Percentiles rank a stretch among this genome's conserved stretches.
Evolutionary conservation across 2,329 filamentous ascomycete genomes (phyloP).

Genomic region (Remersonia thermophila): DNA sequence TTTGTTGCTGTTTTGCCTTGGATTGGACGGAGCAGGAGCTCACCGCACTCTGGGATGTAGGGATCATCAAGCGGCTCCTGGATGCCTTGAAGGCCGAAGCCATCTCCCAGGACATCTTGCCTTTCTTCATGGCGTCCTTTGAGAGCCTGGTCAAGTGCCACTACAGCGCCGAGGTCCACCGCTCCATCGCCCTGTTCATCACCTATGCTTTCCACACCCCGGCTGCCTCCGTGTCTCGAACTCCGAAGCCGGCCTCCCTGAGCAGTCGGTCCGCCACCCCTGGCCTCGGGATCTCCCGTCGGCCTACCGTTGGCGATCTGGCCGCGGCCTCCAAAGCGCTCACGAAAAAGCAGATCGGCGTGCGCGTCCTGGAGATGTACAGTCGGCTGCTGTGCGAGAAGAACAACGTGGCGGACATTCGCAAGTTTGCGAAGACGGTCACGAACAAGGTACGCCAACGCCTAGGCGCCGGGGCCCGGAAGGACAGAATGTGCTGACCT

Average conservation of each 20-base stretch:
- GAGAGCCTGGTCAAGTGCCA: constrained; percentile 68
- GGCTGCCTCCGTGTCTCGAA: constrained; percentile 35
- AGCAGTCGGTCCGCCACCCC: constrained; percentile 29
- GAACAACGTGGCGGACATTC: constrained; percentile 54
- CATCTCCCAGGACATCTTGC: constrained; percentile 58
- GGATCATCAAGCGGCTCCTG: constrained; percentile 78
- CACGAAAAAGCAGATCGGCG: constrained; percentile 59
- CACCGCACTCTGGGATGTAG: constrained; percentile 29
- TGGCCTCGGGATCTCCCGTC: constrained; percentile 24
- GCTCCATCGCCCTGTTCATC: constrained; percentile 80
- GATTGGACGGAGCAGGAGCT: constrained; percentile 6
- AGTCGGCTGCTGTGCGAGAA: constrained; percentile 65
- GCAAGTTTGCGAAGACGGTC: constrained; percentile 85
- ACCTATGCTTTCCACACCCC: constrained; percentile 74
- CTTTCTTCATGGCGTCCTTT: constrained; percentile 67
- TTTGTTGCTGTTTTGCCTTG: no score
- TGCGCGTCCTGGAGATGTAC: constrained; percentile 65
- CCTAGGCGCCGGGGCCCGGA: no score
- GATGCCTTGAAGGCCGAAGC: constrained; percentile 82
- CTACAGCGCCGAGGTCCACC: constrained; percentile 71
- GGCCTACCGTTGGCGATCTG: constrained; percentile 23
- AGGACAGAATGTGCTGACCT: constrained; percentile 20
- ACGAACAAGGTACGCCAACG: constrained; percentile 78
- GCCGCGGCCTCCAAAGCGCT: constrained; percentile 28
- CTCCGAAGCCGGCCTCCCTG: constrained; percentile 33